Conservation (phyloP, 345 rosid genomes). For the Excoecaria agallocha region DNA sequence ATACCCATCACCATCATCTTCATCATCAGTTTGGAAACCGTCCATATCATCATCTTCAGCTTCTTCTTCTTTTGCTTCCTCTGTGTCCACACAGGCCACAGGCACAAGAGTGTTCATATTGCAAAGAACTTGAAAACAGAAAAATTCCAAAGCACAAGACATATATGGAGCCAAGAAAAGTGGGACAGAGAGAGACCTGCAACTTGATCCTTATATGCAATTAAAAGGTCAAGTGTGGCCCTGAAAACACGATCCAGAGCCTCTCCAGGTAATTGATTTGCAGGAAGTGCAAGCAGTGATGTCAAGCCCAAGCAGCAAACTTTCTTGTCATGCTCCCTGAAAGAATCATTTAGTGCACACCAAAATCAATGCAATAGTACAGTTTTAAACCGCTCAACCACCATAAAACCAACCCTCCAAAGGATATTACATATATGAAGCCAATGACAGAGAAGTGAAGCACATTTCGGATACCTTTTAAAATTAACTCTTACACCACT, state of each 20-base stretch:
- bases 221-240: slow-evolving; percentile 80
- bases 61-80: slow-evolving; percentile 81
- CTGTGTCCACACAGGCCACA: slow-evolving; percentile 30
- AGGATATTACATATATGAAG: background rate
- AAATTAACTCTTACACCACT: slow-evolving; percentile 77
- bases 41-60: slow-evolving; percentile 90
- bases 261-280: slow-evolving; percentile 78
- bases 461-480: slow-evolving; percentile 53
- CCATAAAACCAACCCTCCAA: background rate
- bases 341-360: slow-evolving; percentile 19
- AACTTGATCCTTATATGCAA: slow-evolving; percentile 91
- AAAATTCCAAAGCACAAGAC: background rate
- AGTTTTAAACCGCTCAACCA: background rate
- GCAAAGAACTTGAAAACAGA: slow-evolving; percentile 4
- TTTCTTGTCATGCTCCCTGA: slow-evolving; percentile 93
- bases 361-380: slow-evolving; percentile 1
- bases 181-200: slow-evolving; percentile 54
- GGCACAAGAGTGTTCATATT: background rate
- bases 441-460: slow-evolving; percentile 1
- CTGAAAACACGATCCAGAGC: slow-evolving; percentile 84
- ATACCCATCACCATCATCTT: slow-evolving; percentile 76
- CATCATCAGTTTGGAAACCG: slow-evolving; percentile 88
- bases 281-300: slow-evolving; percentile 80
- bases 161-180: background rate
- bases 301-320: slow-evolving; percentile 97